Percentiles rank a stretch among this genome's conserved stretches.
Evolutionary conservation across 371 early-diverging fungal genomes (phyloP).

Genomic region (Mortierella polycephala): DNA sequence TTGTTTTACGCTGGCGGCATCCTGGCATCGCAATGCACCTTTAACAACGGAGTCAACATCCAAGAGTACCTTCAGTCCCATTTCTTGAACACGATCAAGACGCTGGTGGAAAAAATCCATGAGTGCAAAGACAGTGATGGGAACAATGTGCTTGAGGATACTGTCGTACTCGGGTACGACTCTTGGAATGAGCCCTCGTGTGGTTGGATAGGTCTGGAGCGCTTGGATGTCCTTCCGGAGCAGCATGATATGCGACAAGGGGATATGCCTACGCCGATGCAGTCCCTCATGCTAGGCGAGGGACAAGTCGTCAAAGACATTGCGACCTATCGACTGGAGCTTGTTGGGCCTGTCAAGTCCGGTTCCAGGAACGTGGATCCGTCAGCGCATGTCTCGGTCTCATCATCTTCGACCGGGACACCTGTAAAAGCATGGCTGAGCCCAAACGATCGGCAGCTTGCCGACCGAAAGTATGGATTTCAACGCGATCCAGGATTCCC

Average conservation of each 20-base stretch:
- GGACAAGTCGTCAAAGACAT: slow-evolving; percentile 64
- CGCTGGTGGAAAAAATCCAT: slow-evolving; percentile 60
- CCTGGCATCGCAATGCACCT: slow-evolving; percentile 73
- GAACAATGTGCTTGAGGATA: slow-evolving; percentile 55
- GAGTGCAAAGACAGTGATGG: slow-evolving; percentile 18
- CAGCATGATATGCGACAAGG: slow-evolving; percentile 68
- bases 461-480: slow-evolving; percentile 58
- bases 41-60: slow-evolving; percentile 59
- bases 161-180: slow-evolving; percentile 77
- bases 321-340: slow-evolving; percentile 58
- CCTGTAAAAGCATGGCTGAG: slow-evolving; percentile 61
- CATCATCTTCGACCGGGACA: neutral
- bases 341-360: slow-evolving; percentile 65
- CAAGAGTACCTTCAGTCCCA: slow-evolving; percentile 78
- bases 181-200: slow-evolving; percentile 80
- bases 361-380: slow-evolving; percentile 63
- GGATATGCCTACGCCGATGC: slow-evolving; percentile 68
- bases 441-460: slow-evolving; percentile 25
- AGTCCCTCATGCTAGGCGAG: slow-evolving; percentile 70
- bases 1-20: slow-evolving; percentile 79
- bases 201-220: slow-evolving; percentile 66
- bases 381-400: slow-evolving; percentile 9
- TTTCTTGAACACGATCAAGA: slow-evolving; percentile 62
- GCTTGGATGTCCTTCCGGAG: slow-evolving; percentile 59
- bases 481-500: slow-evolving; percentile 43